Percentiles rank a stretch among this genome's conserved stretches.
These are phyloP conservation scores for Pleomassaria siparia DNA, from an alignment of 2,329 filamentous ascomycete genomes.

Conservation along the genomic window DNA sequence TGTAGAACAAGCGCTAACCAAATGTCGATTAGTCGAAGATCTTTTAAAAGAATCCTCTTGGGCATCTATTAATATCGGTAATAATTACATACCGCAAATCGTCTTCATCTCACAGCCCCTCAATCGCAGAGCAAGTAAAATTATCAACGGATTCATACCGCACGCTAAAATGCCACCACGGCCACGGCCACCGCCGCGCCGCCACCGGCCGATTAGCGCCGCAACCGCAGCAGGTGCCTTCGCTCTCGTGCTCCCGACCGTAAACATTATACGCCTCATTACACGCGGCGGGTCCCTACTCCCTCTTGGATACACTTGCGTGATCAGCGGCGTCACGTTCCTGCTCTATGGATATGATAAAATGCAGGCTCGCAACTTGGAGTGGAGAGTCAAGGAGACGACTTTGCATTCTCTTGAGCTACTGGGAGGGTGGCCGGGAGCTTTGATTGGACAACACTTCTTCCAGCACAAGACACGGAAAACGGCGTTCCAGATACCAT, in stretches of 20 bases:
- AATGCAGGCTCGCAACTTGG: slow-evolving; percentile 32
- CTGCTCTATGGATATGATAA: slow-evolving; percentile 40
- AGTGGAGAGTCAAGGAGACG: slow-evolving; percentile 36
- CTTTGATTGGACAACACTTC: slow-evolving; percentile 35
- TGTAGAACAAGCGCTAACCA: no score
- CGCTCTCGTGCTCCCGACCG: slow-evolving; percentile 56
- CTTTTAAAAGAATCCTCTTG: no score
- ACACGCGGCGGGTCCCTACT: slow-evolving; percentile 15
- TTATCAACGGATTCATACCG: no score
- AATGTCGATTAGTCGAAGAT: no score
- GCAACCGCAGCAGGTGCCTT: slow-evolving; percentile 25
- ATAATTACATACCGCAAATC: no score
- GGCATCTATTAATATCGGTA: no score
- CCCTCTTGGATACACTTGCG: slow-evolving; percentile 19
- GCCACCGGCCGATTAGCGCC: slow-evolving; percentile 27
- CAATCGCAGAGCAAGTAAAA: no score
- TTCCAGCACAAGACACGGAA: slow-evolving; percentile 43
- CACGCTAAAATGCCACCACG: slow-evolving; percentile 19
- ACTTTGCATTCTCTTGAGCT: slow-evolving; percentile 33
- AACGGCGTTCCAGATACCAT: slow-evolving; percentile 26
- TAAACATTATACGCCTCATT: slow-evolving; percentile 50
- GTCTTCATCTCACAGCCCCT: no score
- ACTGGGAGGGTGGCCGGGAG: slow-evolving; percentile 39
- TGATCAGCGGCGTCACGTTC: slow-evolving; percentile 28
- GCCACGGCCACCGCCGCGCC: slow-evolving; percentile 13